A percentile compares a stretch with the other conserved stretches of the same genome.
phyloP scores from a whole-genome alignment of 805 yeast species.

The Yarrowia sp. region DNA sequence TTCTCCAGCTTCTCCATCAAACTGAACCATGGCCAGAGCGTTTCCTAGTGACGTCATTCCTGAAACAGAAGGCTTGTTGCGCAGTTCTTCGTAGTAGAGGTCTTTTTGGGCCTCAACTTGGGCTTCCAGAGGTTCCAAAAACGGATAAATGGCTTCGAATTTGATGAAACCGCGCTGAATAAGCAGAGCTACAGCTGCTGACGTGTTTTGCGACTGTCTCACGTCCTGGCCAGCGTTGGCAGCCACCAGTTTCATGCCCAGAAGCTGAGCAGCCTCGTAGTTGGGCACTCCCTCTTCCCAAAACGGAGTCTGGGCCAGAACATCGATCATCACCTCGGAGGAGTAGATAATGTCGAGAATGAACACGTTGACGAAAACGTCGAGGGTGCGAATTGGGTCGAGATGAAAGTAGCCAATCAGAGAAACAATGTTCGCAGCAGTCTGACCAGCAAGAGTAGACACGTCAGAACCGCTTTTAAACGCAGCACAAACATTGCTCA shows the following conservation, averaged over 20 bases:
- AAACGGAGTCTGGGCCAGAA: slow-evolving; percentile 58
- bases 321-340: slow-evolving; percentile 46
- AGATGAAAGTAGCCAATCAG: slow-evolving; percentile 71
- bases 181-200: slow-evolving; percentile 50
- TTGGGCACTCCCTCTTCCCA: slow-evolving; percentile 61
- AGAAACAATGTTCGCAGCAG: slow-evolving; percentile 43
- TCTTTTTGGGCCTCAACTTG: neutral
- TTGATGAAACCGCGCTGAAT: slow-evolving; percentile 65
- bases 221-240: slow-evolving; percentile 30
- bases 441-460: neutral
- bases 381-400: slow-evolving; percentile 69
- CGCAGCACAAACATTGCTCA: slow-evolving; percentile 43
- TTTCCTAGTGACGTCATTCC: neutral
- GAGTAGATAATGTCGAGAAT: slow-evolving; percentile 45
- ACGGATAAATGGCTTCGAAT: slow-evolving; percentile 57
- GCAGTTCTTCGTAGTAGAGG: neutral
- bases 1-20: slow-evolving; percentile 35
- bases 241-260: slow-evolving; percentile 46
- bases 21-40: slow-evolving; percentile 3
- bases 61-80: neutral
- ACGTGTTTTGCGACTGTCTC: slow-evolving; percentile 42
- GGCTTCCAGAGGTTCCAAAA: slow-evolving; percentile 46
- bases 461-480: slow-evolving; percentile 40
- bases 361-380: slow-evolving; percentile 55
- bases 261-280: slow-evolving; percentile 50